Evolutionary conservation across 2,329 filamentous ascomycete genomes (phyloP), one percentile per base, ranked within the genome.

Genomic region (Botrytis deweyae): DNA sequence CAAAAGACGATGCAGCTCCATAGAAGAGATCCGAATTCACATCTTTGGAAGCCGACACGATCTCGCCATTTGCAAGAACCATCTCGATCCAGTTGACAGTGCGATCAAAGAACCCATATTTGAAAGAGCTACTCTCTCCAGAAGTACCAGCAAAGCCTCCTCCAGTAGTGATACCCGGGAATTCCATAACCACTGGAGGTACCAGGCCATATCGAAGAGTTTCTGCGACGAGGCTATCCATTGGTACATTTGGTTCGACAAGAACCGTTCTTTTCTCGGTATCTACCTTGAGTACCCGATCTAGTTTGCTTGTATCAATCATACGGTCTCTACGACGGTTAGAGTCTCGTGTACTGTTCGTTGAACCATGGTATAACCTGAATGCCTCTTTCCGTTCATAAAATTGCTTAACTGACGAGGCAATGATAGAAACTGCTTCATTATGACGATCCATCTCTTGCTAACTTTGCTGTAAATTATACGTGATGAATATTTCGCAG

Each of bases 231-330:
- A 93, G 84, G 1, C 82, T 82, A 75, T 91, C 89, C 89, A 92
- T 92, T 0, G 89, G 84, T 5, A 92, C 90, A 76, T 92, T 92
- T 0, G 90, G 90, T 78, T 93, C 90, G 0, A 91, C 90, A 0
- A 89, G 78, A 33, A 82, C 84, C 3, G 82, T 85, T 75, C 83
- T 84, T 16, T 77, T 80, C n/a, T 79, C 73, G 6, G 78, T 78
- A 74, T 86, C 81, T 66, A 88, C 81, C n/a, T 78, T 76, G 14
- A 88, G 77, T 7, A 88, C 82, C 78, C 86, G 80, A 58, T 82
- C 83, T n/a, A 88, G 82, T 10, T 78, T 78, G 75, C 83, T 85
- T n/a, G 85, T 86, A 75, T 87, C 84, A 58, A 88, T 80, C 72
- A 78, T 76, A 36, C 74, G 72, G 38, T 75, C 70, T 36, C 74